Conservation (phyloP, 768 basidiomycete genomes). For the Tubosaeta sp. region DNA sequence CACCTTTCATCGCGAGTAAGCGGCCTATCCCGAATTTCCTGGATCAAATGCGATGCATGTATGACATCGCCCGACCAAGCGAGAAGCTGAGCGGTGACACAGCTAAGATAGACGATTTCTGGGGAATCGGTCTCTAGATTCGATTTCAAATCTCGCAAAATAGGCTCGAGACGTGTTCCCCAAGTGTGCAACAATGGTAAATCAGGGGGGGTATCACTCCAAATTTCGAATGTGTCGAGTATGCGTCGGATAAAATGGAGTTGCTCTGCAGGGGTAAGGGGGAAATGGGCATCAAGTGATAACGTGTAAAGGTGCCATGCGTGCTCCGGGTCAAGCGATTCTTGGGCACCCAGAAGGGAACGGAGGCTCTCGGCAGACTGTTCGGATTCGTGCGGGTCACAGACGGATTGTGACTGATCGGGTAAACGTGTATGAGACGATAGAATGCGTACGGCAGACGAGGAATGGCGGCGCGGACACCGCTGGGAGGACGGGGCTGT, state of each 20-base stretch:
- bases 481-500: conserved; percentile 12
- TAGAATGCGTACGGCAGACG: conserved; percentile 15
- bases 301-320: conserved; percentile 39
- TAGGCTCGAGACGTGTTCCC: conserved; percentile 35
- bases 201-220: conserved; percentile 12
- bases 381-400: conserved; percentile 3
- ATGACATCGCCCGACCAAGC: conserved; percentile 38
- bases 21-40: conserved; percentile 19
- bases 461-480: conserved; percentile 21
- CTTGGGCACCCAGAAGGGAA: conserved; percentile 13
- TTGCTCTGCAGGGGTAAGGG: conserved; percentile 22
- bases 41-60: conserved; percentile 30
- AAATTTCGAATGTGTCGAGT: conserved; percentile 11
- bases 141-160: conserved; percentile 29
- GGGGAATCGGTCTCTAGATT: conserved; percentile 18
- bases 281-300: conserved; percentile 9
- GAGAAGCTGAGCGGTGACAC: conserved; percentile 28
- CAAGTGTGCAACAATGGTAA: conserved; percentile 28
- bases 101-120: conserved; percentile 19
- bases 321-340: conserved; percentile 33
- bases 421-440: conserved; percentile 10
- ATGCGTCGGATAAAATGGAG: conserved; percentile 26
- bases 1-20: conserved; percentile 20
- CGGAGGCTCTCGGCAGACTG: conserved; percentile 12
- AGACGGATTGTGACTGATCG: conserved; percentile 4